Evolutionary conservation across 345 rosid genomes (phyloP).

Genomic region (Citrus trifoliata): DNA sequence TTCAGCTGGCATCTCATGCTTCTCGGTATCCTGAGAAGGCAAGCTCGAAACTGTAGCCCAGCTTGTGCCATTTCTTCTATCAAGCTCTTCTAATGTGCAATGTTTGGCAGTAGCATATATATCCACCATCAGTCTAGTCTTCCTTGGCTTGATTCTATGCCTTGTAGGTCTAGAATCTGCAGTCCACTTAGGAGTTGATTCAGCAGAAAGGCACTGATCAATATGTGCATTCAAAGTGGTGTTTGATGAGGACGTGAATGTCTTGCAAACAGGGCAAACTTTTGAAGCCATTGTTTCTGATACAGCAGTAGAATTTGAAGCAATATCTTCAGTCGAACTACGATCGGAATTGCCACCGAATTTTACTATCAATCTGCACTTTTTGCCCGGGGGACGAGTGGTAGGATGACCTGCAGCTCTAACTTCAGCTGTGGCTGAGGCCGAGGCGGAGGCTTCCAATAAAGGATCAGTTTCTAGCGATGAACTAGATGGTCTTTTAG

Average conservation of each 20-base stretch:
- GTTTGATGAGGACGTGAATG: slow-evolving; percentile 91
- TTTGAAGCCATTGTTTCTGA: slow-evolving; percentile 80
- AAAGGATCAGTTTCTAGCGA: slow-evolving; percentile 26
- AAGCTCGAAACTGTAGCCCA: slow-evolving; percentile 50
- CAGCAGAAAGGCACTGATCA: slow-evolving; percentile 90
- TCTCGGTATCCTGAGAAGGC: slow-evolving; percentile 39
- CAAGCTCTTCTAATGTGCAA: slow-evolving; percentile 91
- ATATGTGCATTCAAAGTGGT: slow-evolving; percentile 99
- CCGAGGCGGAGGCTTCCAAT: slow-evolving; percentile 19
- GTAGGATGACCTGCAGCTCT: slow-evolving; percentile 30
- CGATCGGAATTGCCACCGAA: slow-evolving; percentile 63
- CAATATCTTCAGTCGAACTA: slow-evolving; percentile 59
- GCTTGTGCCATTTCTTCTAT: slow-evolving; percentile 75
- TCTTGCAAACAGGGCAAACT: slow-evolving; percentile 98
- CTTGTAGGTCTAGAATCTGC: slow-evolving; percentile 54
- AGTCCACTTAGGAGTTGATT: slow-evolving; percentile 59
- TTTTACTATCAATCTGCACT: slow-evolving; percentile 73
- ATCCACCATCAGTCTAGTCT: slow-evolving; percentile 76
- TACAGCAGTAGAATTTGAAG: slow-evolving; percentile 48
- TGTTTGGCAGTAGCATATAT: slow-evolving; percentile 59
- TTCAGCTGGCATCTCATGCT: slow-evolving; percentile 27
- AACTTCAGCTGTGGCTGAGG: slow-evolving; percentile 21
- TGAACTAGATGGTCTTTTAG: slow-evolving; percentile 37
- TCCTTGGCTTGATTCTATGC: slow-evolving; percentile 75
- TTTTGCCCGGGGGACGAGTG: slow-evolving; percentile 40